Evolutionary conservation across 768 basidiomycete species (phyloP), one percentile per base, ranked within the genome.

Genomic region (Lactifluus hygrophoroides): DNA sequence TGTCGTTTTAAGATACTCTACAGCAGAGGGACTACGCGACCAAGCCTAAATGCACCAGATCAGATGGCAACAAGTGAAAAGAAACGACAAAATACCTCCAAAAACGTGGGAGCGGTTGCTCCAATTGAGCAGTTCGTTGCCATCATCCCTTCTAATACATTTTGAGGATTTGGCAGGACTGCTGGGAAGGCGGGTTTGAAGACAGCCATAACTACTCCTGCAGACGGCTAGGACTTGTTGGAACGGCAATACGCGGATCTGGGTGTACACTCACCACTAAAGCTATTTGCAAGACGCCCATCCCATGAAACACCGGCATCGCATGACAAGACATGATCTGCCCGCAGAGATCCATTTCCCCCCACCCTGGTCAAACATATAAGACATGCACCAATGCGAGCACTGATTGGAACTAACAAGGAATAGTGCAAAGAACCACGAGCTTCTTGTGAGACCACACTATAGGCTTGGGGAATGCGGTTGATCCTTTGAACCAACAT

Each of bases 221-320:
- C 30, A 3, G 66, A 53, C 2, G 65, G 59, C 71, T 73, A 47
- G 45, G 28, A 44, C 19, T 23, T 19, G 46, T 61, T 51, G 5
- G 37, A 19, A 56, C 14, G 14, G 38, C 17, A 19, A 43, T 11
- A 43, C 28, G 25, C 47, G 48, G 32, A 48, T 23, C 34, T 28
- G 30, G 34, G 7, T 5, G 45, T 14, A 57, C 17, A 57, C 67
- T 32, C 17, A 68, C 69, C n/a, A 63, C 62, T 32, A 65, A 51
- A 35, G 49, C 42, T 32, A 70, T 62, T 37, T 69, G 64, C 21
- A 68, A 40, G 10, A 71, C 25, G 4, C 72, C 72, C 67, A 70
- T 64, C 23, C 66, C 69, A 45, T 71, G 70, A 51, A 69, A 73
- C 55, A 71, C 65, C 3, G 70, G 72, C 60, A 71, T 64, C 30